Evolutionary conservation across 441 rosid species (phyloP), one percentile per base, ranked within the genome.

Genomic region (Oxalis stricta): DNA sequence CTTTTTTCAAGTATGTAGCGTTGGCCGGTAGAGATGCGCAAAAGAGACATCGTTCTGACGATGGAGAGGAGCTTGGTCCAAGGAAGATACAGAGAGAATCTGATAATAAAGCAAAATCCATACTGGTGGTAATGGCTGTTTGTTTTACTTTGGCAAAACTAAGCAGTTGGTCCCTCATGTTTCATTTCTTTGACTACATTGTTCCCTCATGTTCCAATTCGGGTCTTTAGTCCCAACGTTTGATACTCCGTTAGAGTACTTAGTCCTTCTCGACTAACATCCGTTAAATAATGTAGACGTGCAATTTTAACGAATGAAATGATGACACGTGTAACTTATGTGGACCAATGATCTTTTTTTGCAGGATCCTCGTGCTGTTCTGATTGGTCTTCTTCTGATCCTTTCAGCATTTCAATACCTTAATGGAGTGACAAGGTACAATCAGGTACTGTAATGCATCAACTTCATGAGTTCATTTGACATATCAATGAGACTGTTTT

Each of bases 291-390:
- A n/a, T n/a, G n/a, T n/a, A n/a, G n/a, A n/a, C n/a, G n/a, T n/a
- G n/a, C n/a, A n/a, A n/a, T n/a, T n/a, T n/a, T n/a, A n/a, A n/a
- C n/a, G n/a, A n/a, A n/a, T n/a, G n/a, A n/a, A n/a, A n/a, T n/a
- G n/a, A n/a, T n/a, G n/a, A n/a, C n/a, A n/a, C n/a, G n/a, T n/a
- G n/a, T n/a, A n/a, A n/a, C n/a, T n/a, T n/a, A n/a, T n/a, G n/a
- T n/a, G n/a, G n/a, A n/a, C n/a, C n/a, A n/a, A n/a, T n/a, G 33
- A 2, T 43, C 5, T 41, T 24, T 31, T 22, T 48, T 58, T 68
- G 15, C 65, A 89, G 98, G 96, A 85, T 70, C 80, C 94, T 10
- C 87, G 89, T 23, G 77, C 76, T 51, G 96, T 89, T 48, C 69
- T 89, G 48, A 71, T 82, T 49, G 96, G 98, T 52, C 79, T 82